Evolutionary conservation across 2,329 filamentous ascomycete species (phyloP).

Genomic region (Coniochaeta prunicola): DNA sequence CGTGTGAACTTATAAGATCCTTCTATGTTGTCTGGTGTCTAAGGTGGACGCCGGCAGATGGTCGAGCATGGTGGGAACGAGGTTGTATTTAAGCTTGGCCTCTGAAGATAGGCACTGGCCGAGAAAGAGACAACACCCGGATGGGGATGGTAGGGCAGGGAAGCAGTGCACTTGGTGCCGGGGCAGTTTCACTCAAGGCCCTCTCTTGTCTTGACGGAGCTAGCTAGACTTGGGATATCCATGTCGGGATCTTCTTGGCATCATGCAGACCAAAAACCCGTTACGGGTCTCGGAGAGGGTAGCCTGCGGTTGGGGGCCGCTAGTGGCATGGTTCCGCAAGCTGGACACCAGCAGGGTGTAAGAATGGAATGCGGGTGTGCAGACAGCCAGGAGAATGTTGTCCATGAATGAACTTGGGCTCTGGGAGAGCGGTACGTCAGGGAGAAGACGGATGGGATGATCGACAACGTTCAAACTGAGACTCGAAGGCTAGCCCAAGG

Average conservation of each 20-base stretch:
- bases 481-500: background rate
- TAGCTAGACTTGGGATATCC: background rate
- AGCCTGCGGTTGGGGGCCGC: background rate
- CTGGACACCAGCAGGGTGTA: background rate
- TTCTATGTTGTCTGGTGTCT: background rate
- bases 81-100: conserved; percentile 17
- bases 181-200: background rate
- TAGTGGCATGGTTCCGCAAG: background rate
- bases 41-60: background rate
- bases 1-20: background rate
- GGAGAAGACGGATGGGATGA: background rate
- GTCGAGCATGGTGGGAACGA: conserved; percentile 9
- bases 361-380: background rate
- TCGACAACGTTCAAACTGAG: background rate
- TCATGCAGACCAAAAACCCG: background rate
- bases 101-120: background rate
- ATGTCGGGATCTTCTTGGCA: background rate
- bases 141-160: background rate
- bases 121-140: background rate
- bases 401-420: background rate
- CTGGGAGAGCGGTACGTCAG: background rate
- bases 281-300: background rate
- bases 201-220: background rate
- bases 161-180: background rate
- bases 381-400: background rate